Evolutionary conservation across 345 rosid species (phyloP).

Genomic region (Citrus trifoliata): DNA sequence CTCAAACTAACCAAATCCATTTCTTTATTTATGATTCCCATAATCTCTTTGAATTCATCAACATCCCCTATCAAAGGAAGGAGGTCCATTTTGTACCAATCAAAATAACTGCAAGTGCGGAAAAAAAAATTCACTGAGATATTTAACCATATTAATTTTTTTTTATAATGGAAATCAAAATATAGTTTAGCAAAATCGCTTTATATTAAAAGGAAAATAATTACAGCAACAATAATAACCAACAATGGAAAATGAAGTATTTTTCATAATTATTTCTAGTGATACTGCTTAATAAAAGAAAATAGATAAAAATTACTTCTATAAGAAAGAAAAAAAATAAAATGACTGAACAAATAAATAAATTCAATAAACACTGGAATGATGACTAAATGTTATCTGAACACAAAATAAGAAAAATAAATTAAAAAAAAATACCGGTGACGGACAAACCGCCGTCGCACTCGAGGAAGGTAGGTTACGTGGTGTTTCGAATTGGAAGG

Average conservation of each 20-base stretch:
- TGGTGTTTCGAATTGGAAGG: neutral
- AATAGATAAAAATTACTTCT: too few relatives aligned
- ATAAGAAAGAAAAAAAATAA: neutral
- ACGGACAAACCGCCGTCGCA: neutral
- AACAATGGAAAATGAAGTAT: neutral
- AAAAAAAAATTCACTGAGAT: neutral
- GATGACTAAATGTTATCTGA: neutral
- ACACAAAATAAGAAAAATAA: neutral
- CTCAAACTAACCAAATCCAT: slow-evolving; percentile 7
- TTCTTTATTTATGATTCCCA: slow-evolving; percentile 9
- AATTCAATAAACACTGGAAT: neutral
- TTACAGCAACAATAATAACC: neutral
- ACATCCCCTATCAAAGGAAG: neutral
- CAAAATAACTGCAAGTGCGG: neutral
- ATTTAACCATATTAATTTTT: too few relatives aligned
- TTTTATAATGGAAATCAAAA: too few relatives aligned
- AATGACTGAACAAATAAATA: neutral
- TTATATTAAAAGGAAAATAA: neutral
- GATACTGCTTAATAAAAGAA: too few relatives aligned
- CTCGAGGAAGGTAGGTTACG: neutral
- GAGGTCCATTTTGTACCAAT: neutral
- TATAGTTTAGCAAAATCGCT: neutral
- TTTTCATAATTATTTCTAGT: neutral
- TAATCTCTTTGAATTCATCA: slow-evolving; percentile 10
- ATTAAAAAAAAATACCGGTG: neutral